Evolutionary conservation across 208 protist genomes (phyloP), one percentile per base, ranked within the genome.

Genomic region (Eutreptiella sp.): DNA sequence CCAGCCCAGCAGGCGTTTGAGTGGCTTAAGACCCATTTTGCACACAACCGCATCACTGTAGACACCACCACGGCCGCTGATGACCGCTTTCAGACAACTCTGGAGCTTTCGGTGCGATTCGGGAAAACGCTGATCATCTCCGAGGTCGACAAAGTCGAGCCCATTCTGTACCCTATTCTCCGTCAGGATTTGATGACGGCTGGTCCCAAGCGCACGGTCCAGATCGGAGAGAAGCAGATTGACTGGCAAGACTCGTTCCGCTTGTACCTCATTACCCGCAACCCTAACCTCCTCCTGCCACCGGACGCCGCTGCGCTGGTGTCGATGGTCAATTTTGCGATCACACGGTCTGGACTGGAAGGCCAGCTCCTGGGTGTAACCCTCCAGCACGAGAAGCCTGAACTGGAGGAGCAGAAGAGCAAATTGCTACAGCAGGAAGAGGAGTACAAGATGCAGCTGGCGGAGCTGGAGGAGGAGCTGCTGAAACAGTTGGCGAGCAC

Each of bases 81-180:
- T 46, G 73, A 88, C 19, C 85, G 88, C 4, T 94, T 98, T 41
- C 69, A 89, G 4, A 94, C 78, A 2, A 77, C 81, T n/a, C 73
- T 99, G 4, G 95, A 98, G 80, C 76, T 98, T 7, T 87, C 92
- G 35, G 84, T 99, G 24, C 83, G 95, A 23, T 99, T 98, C 72
- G 96, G 96, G 46, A 98, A 98, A 63, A 96, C 92, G 65, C 85
- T 98, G 43, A 80, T 99, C 63, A 75, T 99, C 47, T 81, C 82
- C 4, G 93, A 97, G 66, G 91, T 96, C 21, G 92, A 97, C 70
- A 47, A 58, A n/a, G 79, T 98, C 14, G 94, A 97, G 57, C 83
- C 93, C 11, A 87, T 97, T 33, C 77, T 98, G 53, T 93, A 95
- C 67, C 88, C 93, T 26, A 63, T 98, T 14, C 68, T 99, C 16